These are phyloP conservation scores for Carallia brachiata DNA, from an alignment of 345 rosid species.

Conservation along the genomic window DNA sequence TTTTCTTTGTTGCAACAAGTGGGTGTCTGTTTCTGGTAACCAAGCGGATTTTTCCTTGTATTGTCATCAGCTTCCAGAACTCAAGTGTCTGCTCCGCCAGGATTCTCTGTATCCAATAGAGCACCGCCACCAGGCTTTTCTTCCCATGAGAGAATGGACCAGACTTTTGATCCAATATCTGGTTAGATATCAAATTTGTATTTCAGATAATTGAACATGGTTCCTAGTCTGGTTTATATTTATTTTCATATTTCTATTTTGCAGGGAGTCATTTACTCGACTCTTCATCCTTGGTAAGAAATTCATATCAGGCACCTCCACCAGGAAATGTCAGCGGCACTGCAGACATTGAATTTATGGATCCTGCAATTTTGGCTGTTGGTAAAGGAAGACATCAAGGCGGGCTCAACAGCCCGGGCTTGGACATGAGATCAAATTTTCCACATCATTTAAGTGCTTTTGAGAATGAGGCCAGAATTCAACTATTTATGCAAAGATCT, in stretches of 20 bases:
- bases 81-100: conserved; percentile 83
- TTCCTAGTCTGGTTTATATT: neutral
- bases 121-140: conserved; percentile 94
- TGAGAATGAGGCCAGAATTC: conserved; percentile 66
- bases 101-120: conserved; percentile 73
- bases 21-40: neutral
- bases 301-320: conserved; percentile 41
- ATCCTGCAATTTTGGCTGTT: conserved; percentile 94
- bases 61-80: conserved; percentile 48
- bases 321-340: conserved; percentile 39
- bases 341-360: conserved; percentile 77
- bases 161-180: conserved; percentile 41
- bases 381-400: conserved; percentile 72
- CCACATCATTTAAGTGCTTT: conserved; percentile 46
- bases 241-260: conserved; percentile 8
- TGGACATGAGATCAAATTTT: conserved; percentile 56
- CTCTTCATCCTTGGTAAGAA: conserved; percentile 50
- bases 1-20: neutral
- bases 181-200: conserved; percentile 39
- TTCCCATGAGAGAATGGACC: conserved; percentile 56
- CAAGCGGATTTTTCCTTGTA: neutral
- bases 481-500: conserved; percentile 65
- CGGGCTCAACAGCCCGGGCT: conserved; percentile 44
- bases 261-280: conserved; percentile 57
- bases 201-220: neutral